phyloP scores from a whole-genome alignment of 2,329 filamentous ascomycete species.

The Penicillium sp. region DNA sequence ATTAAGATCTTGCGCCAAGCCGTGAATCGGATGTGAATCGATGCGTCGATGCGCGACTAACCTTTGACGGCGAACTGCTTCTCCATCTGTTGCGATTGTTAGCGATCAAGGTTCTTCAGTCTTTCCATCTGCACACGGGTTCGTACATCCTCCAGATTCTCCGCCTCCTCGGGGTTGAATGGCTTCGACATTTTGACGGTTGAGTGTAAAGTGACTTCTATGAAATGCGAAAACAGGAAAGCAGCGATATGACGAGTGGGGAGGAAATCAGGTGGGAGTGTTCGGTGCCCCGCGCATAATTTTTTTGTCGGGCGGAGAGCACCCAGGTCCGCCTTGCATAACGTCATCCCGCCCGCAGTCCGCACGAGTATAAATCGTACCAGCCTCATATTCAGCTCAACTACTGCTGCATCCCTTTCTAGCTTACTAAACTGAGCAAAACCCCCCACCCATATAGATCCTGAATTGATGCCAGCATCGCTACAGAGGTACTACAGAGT shows the following conservation, averaged over 20 bases:
- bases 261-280: constrained; percentile 7
- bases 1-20: neutral
- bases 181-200: constrained; percentile 35
- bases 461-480: neutral
- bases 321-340: constrained; percentile 12
- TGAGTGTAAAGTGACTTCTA: neutral
- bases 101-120: constrained; percentile 17
- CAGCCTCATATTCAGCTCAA: neutral
- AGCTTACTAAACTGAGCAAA: neutral
- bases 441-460: neutral
- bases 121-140: neutral
- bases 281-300: constrained; percentile 29
- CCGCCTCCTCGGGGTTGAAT: constrained; percentile 60
- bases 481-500: neutral
- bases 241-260: neutral
- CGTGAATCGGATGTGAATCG: neutral
- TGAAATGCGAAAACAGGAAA: neutral
- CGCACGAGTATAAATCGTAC: neutral
- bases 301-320: constrained; percentile 33
- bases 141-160: constrained; percentile 67
- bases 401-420: too few relatives aligned
- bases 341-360: constrained; percentile 16
- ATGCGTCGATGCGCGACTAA: constrained; percentile 32
- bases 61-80: constrained; percentile 99
- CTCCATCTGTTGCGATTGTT: constrained; percentile 67